Evolutionary conservation across 2,329 filamentous ascomycete genomes (phyloP).

Genomic region (Diaporthe amygdali): DNA sequence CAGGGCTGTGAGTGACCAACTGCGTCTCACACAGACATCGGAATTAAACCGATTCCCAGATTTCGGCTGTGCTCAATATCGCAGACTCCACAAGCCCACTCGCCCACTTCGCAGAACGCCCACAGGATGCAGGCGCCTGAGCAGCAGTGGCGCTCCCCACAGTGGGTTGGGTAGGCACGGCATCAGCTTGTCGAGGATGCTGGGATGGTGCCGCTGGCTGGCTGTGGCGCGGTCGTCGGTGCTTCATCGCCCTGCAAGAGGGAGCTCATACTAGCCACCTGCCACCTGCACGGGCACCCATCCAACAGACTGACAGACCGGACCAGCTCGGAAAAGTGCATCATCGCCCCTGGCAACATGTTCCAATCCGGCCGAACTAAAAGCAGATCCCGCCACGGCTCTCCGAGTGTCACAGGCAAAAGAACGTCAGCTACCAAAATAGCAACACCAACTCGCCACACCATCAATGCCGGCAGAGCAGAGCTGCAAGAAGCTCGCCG

Average conservation of each 20-base stretch:
- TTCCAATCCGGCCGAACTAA: background rate
- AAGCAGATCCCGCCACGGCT: background rate
- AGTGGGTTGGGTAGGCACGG: background rate
- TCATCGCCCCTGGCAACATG: background rate
- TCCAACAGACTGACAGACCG: background rate
- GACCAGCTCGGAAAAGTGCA: background rate
- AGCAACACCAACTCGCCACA: conserved; percentile 8
- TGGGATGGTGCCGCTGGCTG: background rate
- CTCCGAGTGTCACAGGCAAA: background rate
- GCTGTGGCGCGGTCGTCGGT: background rate
- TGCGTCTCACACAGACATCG: conserved; percentile 3
- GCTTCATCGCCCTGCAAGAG: background rate
- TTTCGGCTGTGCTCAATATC: background rate
- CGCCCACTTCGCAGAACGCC: background rate
- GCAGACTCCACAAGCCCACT: background rate
- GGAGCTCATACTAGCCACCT: background rate
- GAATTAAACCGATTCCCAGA: conserved; percentile 11
- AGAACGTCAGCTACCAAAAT: conserved; percentile 10
- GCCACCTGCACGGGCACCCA: background rate
- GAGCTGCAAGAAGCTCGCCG: conserved; percentile 10
- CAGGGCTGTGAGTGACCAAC: background rate
- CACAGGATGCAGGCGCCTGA: background rate
- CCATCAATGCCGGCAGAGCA: conserved; percentile 1
- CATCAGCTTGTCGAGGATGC: conserved; percentile 6
- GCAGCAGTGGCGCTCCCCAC: conserved; percentile 1